Percentiles rank a stretch among this genome's conserved stretches.
phyloP scores from a whole-genome alignment of 495 filamentous ascomycete species.

The Talaromyces nanjingensis region DNA sequence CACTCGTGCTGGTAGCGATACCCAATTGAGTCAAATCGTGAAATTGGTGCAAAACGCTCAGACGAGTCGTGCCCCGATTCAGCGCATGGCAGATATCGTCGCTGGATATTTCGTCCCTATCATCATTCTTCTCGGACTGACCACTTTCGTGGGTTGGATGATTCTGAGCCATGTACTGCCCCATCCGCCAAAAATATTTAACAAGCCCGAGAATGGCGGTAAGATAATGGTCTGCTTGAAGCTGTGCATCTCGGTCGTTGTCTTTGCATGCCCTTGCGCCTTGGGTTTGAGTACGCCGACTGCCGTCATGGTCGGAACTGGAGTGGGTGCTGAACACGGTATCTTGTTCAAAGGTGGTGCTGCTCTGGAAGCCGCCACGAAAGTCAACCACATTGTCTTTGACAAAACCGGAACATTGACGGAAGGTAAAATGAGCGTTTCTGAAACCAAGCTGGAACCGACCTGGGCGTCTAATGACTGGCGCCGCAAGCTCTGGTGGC shows the following conservation, averaged over 20 bases:
- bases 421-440: conserved; percentile 88
- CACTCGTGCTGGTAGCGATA: conserved; percentile 87
- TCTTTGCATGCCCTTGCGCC: conserved; percentile 96
- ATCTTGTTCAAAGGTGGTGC: conserved; percentile 96
- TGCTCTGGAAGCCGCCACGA: conserved; percentile 86
- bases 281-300: conserved; percentile 91
- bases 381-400: conserved; percentile 89
- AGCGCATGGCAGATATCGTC: conserved; percentile 83
- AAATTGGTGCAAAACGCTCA: conserved; percentile 95
- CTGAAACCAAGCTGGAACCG: conserved; percentile 55
- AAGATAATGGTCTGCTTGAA: conserved; percentile 95
- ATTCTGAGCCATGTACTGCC: conserved; percentile 76
- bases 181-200: conserved; percentile 85
- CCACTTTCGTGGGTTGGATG: conserved; percentile 94
- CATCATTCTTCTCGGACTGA: conserved; percentile 74
- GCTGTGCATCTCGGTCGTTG: conserved; percentile 97
- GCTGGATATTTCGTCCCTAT: conserved; percentile 92
- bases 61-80: conserved; percentile 89
- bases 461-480: conserved; percentile 63
- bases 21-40: conserved; percentile 95
- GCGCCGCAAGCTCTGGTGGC: conserved; percentile 82
- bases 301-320: conserved; percentile 97
- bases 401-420: conserved; percentile 98
- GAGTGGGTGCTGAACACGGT: conserved; percentile 91
- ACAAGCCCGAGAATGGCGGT: conserved; percentile 72